phyloP scores from a whole-genome alignment of 164 flowering plant species.

The Liquidambar formosana region DNA sequence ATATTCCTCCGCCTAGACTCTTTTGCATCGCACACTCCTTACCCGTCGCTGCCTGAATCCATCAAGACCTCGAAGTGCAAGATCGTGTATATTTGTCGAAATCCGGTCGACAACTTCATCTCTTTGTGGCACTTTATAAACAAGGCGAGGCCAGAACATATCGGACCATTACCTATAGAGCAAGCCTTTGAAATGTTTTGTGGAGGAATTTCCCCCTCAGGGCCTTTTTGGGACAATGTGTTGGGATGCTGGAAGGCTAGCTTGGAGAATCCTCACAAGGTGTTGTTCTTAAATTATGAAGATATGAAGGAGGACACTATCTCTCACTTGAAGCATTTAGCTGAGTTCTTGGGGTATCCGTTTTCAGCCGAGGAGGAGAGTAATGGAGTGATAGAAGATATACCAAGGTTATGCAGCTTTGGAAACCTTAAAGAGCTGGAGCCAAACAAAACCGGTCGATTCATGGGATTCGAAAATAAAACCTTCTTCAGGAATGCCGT shows the following conservation, averaged over 20 bases:
- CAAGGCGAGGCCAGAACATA: background rate
- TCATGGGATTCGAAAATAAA: too few species aligned
- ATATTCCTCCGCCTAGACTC: background rate
- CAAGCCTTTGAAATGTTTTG: conserved; percentile 3
- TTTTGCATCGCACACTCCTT: background rate
- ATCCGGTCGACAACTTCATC: background rate
- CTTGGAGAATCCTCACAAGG: background rate
- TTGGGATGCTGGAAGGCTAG: conserved; percentile 3
- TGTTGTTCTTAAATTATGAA: background rate
- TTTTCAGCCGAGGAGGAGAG: background rate
- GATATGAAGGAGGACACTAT: background rate
- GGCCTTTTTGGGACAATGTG: conserved; percentile 5
- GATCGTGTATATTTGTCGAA: too few species aligned
- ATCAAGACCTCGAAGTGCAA: too few species aligned
- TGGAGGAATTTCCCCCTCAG: background rate
- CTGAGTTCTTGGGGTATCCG: conserved; percentile 3
- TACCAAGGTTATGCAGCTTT: background rate
- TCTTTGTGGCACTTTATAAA: background rate
- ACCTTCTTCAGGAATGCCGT: too few species aligned
- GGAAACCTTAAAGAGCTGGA: background rate
- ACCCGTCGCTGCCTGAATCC: too few species aligned
- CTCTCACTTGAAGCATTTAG: background rate
- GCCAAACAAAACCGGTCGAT: background rate
- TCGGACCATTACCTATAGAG: background rate
- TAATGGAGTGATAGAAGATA: background rate